Evolutionary conservation across 2,329 filamentous ascomycete genomes (phyloP), one percentile per base, ranked within the genome.

Genomic region (Fusarium sp.): DNA sequence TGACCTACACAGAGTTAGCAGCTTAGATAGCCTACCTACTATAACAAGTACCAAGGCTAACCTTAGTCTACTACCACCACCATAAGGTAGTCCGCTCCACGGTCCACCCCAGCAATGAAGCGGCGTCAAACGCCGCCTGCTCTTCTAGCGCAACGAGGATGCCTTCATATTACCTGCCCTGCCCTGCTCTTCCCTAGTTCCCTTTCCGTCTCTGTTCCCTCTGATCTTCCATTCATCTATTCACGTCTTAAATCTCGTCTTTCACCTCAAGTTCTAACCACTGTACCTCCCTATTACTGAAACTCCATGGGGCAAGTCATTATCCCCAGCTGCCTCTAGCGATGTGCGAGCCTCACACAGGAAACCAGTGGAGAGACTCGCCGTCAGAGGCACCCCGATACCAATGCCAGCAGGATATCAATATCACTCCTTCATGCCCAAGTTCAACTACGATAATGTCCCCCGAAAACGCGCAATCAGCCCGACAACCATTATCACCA

Each of bases 141-240:
- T 75, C 68, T 56, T 66, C 71, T 74, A 78, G 74, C 75, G 74
- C 76, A 76, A 73, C 67, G 74, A 71, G 72, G 74, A 77, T 78
- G 67, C 73, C 76, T 73, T 78, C 76, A 78, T 78, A 78, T 73
- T 78, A 71, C 72, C 60, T 27, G 27, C 27, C 38, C 39, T 56
- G 29, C 39, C 53, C 53, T 73, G 62, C 50, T 74, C 72, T 58
- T 64, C 64, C 74, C 66, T 76, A 65, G 66, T 67, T 52, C 54
- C 49, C 49, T 61, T 67, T 56, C 56, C 45, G 45, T n/a, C 33
- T 70, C 57, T 44, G 29, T 39, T 29, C 61, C 54, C 46, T 65
- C 47, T 60, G 55, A 46, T 52, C 62, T 62, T 50, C 45, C 44
- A 50, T 45, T 38, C 46, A 57, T 66, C 56, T 61, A 58, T 33